Base-by-base conservation (phyloP, 345 rosid species). In the Acer saccharum region DNA sequence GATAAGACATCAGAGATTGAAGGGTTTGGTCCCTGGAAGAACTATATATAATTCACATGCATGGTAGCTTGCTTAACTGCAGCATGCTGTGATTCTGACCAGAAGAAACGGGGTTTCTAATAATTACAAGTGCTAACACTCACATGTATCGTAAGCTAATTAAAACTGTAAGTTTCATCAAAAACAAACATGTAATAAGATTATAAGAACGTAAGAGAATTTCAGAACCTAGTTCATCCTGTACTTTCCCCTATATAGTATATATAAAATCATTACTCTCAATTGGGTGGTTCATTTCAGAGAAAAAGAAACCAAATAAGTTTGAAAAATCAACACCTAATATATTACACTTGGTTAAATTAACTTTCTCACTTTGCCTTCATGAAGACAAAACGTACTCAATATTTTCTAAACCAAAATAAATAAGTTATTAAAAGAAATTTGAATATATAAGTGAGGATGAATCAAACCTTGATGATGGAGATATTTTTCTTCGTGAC, bases 401-500 rank as follows among this genome's bases (percentile, higher is more conserved):
- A 39, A 39, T 35, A n/a, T 12, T 39, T 72, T 72, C 39, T 18
- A 7, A 35, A 44, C 9, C 10, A 60, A 72, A 29, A 11, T 72
- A 70, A 65, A 60, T 68, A 44, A 78, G 81, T 46, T 46, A 46
- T 46, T 46, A 76, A 81, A 68, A 78, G 66, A 71, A 75, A 76
- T 66, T 29, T 3, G n/a, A 54, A 61, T 29, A 29, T 2, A 29
- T 29, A 52, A 70, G 65, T 35, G 62, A 76, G n/a, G 29, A 48
- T 55, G 39, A 66, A 21, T 72, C 89, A 57, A 73, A 87, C 89
- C 90, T 88, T 75, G 77, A 68, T 69, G 81, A 76, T 76, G 65
- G 72, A 69, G 77, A 84, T 74, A 72, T 72, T 72, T 77, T 66
- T 81, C 77, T 75, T 55, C 20, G 80, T 71, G 86, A 84, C 86